Base-by-base conservation (phyloP, 768 basidiomycete species). In the Russula compacta region DNA sequence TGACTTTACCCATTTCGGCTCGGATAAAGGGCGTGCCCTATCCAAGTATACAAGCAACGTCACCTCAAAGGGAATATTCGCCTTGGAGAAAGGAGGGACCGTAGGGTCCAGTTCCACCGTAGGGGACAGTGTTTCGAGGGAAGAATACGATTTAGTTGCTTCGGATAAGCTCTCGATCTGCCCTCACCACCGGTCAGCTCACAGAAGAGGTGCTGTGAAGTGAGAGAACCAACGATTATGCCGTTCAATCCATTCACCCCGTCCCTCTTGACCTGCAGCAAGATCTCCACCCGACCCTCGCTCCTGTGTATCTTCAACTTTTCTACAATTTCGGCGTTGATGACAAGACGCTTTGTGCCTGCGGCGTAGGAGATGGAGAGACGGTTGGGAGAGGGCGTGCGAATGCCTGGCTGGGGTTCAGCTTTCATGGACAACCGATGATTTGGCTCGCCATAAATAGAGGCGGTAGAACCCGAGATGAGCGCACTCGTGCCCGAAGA, bases 341-440 rank as follows among this genome's bases (percentile, higher is more conserved):
- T 78, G 32, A 97, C 87, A 53, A 99, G 77, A 43, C 97, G 81
- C 52, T 91, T 79, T 60, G 86, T 86, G 53, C 92, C 93, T 47
- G 86, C 86, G 58, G 93, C 92, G 73, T 97, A 99, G 0, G 95
- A 89, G 71, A 98, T 93, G 8, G 95, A 97, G n/a, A 99, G 74
- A 17, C 89, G 83, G 67, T 91, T 92, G 35, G 88, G 85, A 44
- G 89, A 89, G 9, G 89, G 86, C 0, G 77, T 75, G 64, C 75
- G 78, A 14, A 72, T 73, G 19, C 71, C 63, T 33, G 66, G 53
- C 1, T 64, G 55, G 8, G 53, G 35, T 24, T 67, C 67, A 44
- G 53, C 68, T 64, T 79, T 81, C 52, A 60, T 55, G 21, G 63
- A 57, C 35, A 56, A 44, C 48, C 48, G 60, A 43, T 39, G 58